phyloP scores from a whole-genome alignment of 805 yeast genomes.

The Cephaloascus fragrans region DNA sequence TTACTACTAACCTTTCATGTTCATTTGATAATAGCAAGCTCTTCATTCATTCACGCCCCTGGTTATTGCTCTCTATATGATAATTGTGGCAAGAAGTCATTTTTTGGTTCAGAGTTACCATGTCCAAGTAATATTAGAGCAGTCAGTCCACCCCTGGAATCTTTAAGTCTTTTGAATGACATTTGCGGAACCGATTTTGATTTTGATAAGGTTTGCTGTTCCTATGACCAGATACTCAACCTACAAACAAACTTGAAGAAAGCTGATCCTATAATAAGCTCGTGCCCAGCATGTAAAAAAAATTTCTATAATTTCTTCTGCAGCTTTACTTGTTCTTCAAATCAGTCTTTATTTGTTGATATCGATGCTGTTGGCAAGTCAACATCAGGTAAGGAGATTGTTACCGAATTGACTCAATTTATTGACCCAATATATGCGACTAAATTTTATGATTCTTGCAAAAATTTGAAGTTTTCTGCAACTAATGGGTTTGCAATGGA shows the following conservation, averaged over 20 bases:
- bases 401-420: slow-evolving; percentile 58
- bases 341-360: slow-evolving; percentile 67
- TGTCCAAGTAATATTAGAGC: slow-evolving; percentile 55
- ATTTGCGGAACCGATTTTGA: slow-evolving; percentile 72
- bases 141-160: slow-evolving; percentile 31
- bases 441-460: slow-evolving; percentile 72
- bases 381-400: slow-evolving; percentile 46
- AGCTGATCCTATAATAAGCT: slow-evolving; percentile 30
- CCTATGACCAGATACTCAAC: slow-evolving; percentile 45
- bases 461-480: slow-evolving; percentile 82
- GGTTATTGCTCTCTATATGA: slow-evolving; percentile 32
- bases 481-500: slow-evolving; percentile 97
- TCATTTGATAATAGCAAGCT: not conserved
- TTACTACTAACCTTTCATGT: not conserved
- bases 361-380: slow-evolving; percentile 42
- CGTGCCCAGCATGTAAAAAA: slow-evolving; percentile 82
- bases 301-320: slow-evolving; percentile 82
- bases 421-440: slow-evolving; percentile 53
- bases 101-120: slow-evolving; percentile 75
- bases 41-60: slow-evolving; percentile 6
- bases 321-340: slow-evolving; percentile 82
- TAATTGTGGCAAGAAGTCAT: slow-evolving; percentile 67
- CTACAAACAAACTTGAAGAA: slow-evolving; percentile 41
- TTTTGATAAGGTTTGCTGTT: slow-evolving; percentile 55
- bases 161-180: slow-evolving; percentile 34